Conservation (phyloP, 2,329 filamentous ascomycete genomes). For the Epichloe gansuensis region DNA sequence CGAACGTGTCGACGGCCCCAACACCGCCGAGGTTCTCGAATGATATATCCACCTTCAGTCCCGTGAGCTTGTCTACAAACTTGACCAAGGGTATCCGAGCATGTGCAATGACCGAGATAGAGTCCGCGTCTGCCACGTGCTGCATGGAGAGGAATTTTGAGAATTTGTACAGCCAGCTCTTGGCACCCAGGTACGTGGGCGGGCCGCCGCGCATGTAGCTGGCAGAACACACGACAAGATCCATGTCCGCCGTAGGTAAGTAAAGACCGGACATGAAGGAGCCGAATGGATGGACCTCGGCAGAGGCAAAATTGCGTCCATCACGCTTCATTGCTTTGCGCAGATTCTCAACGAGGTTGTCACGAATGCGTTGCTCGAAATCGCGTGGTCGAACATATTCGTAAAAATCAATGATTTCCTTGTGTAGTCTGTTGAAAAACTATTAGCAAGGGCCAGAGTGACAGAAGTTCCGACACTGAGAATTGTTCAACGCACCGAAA, state of each 20-base stretch:
- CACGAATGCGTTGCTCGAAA: constrained; percentile 67
- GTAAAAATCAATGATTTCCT: constrained; percentile 84
- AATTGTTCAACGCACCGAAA: constrained; percentile 38
- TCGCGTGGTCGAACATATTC: constrained; percentile 65
- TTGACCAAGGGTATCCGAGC: constrained; percentile 91
- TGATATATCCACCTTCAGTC: constrained; percentile 79
- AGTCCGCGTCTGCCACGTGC: constrained; percentile 43
- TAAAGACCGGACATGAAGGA: constrained; percentile 79
- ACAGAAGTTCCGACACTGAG: not conserved
- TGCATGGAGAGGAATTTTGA: constrained; percentile 43
- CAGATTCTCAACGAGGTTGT: constrained; percentile 59
- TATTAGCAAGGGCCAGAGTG: not conserved
- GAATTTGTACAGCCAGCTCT: constrained; percentile 49
- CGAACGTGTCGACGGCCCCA: constrained; percentile 67
- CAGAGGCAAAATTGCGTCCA: constrained; percentile 39
- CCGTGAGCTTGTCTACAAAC: constrained; percentile 67
- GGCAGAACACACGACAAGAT: constrained; percentile 64
- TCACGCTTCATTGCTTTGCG: constrained; percentile 42
- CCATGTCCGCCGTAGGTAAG: constrained; percentile 73
- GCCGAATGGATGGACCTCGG: constrained; percentile 68
- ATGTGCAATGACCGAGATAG: constrained; percentile 55
- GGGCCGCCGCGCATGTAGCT: constrained; percentile 43
- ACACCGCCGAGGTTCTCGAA: constrained; percentile 87
- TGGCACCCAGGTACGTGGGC: constrained; percentile 35
- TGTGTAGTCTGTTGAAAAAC: constrained; percentile 53